phyloP scores from a whole-genome alignment of 805 yeast genomes.

The Lipomyces yamadae region DNA sequence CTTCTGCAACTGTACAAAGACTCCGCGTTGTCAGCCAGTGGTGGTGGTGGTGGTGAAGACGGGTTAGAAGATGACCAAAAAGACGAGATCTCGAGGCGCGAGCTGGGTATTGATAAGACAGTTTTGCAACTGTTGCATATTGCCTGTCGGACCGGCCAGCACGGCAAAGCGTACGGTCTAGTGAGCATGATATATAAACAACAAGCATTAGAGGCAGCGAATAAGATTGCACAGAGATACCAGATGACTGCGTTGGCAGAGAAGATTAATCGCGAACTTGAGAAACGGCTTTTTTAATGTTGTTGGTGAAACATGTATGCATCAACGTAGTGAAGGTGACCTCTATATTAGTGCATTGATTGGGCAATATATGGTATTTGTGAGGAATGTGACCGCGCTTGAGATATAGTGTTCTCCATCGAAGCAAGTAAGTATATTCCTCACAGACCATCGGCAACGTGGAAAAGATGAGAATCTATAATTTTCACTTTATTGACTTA shows the following conservation, averaged over 20 bases:
- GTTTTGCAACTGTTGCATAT: slow-evolving; percentile 74
- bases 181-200: slow-evolving; percentile 73
- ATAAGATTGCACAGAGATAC: slow-evolving; percentile 78
- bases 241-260: slow-evolving; percentile 59
- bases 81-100: slow-evolving; percentile 58
- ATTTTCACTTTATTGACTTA: too few species aligned
- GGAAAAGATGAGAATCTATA: too few species aligned
- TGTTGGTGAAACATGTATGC: not conserved
- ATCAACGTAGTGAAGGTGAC: not conserved
- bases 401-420: too few species aligned
- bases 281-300: slow-evolving; percentile 39
- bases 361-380: not conserved
- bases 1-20: slow-evolving; percentile 33
- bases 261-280: slow-evolving; percentile 60
- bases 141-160: slow-evolving; percentile 59
- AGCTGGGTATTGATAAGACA: slow-evolving; percentile 71
- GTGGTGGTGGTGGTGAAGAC: slow-evolving; percentile 50
- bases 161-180: slow-evolving; percentile 69
- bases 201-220: slow-evolving; percentile 81
- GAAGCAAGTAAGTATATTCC: too few species aligned
- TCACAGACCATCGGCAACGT: too few species aligned
- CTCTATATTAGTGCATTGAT: not conserved
- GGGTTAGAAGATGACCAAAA: slow-evolving; percentile 48
- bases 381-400: too few species aligned
- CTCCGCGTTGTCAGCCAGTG: slow-evolving; percentile 47